Evolutionary conservation across 2,329 filamentous ascomycete genomes (phyloP), one percentile per base, ranked within the genome.

Genomic region (Waltergamsia citrina): DNA sequence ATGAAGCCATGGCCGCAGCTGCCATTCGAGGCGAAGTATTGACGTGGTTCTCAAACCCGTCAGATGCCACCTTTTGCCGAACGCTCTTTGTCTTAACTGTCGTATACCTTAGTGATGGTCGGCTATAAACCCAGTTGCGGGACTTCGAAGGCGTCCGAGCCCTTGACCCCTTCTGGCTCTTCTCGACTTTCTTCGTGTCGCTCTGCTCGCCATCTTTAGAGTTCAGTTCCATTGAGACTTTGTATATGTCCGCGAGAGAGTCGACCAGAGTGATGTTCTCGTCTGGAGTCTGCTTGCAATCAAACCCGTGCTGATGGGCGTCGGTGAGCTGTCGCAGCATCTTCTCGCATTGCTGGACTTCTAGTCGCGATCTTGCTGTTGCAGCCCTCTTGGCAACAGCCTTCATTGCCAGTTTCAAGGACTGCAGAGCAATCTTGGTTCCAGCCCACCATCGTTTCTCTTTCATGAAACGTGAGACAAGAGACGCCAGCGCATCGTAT

Each of bases 391-490:
- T 43, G 15, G 50, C 50, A 20, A 52, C 40, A 14, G 46, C 45
- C 41, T 58, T 57, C 47, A 59, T 59, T 7, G 54, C 56, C 17
- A 52, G 43, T 24, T 34, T 34, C 6, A 34, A 17, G 18, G 24
- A 16, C 12, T 34, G 10, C 23, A 20, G 26, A 16, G 14, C 10
- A 11, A 34, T 11, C 14, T 16, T 11, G n/a, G 7, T 34, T 4
- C 23, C 29, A 8, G 34, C 28, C 57, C 57, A 61, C 47, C 52
- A 57, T 29, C 46, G 46, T 14, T 44, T 39, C 35, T 51, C 47
- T 4, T 51, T 47, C 7, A 37, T 48, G 31, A 60, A 59, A 9
- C 37, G 42, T 15, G 33, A 32, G 6, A 63, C 35, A n/a, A 63
- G 39, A 22, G 41, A 43, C 22, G 42, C 38, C 15, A 62, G 40